Evolutionary conservation across 2,329 filamentous ascomycete genomes (phyloP), one percentile per base, ranked within the genome.

Genomic region (Fonsecaea nubica): DNA sequence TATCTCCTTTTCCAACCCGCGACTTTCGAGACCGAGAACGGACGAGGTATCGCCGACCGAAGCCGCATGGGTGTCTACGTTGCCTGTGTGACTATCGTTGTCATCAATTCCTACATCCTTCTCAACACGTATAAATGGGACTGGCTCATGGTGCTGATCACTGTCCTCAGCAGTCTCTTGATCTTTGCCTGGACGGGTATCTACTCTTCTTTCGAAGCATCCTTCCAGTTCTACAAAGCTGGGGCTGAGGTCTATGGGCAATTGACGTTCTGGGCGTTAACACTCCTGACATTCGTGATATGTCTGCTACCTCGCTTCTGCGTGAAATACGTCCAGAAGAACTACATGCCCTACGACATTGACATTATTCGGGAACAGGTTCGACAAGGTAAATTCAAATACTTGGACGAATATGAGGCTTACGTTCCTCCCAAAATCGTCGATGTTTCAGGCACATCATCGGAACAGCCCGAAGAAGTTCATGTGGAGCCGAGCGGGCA

Each of bases 81-180:
- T 73, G 93, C 89, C 2, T 92, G 92, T 64, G 91, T 92, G 13
- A 89, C 92, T 6, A 89, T 99, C 65, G 81, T 96, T 72, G 90
- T 92, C 48, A 96, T 97, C 83, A 99, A 99, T 79, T 82, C 90
- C 66, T 99, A 98, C 81, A 92, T 99, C 72, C 83, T 99, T 71
- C 89, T 98, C 81, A 99, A 99, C 80, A 96, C 92, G 0, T 98
- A 97, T 79, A 88, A 94, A 67, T 99, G 95, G 95, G 95, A 99
- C 78, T 99, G 94, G 94, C 84, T 99, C 74, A 96, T 96, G 80
- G 80, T 93, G 25, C 82, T 97, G 66, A 90, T 97, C 69, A 90
- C 96, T 59, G 80, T 80, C 30, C 86, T 98, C 77, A 97, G 93
- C 80, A 90, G 91, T 69, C 77, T 98, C 35, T 87, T 97, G 74